phyloP scores from a whole-genome alignment of 139 green algal species.

The Chlorella sp. region DNA sequence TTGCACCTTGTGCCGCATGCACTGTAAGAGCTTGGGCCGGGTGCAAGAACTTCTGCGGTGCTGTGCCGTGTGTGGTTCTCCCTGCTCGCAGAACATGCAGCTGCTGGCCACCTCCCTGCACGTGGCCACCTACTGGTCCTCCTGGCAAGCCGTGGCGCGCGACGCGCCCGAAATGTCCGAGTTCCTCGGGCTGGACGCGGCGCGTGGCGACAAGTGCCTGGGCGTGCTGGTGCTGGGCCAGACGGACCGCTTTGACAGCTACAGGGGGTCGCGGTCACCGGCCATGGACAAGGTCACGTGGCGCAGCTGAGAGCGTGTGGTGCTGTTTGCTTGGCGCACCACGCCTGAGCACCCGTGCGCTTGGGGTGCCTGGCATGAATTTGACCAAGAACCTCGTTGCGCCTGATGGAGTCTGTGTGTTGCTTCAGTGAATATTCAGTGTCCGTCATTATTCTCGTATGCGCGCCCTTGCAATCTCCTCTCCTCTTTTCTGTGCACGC shows the following conservation, averaged over 20 bases:
- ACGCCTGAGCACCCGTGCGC: no score
- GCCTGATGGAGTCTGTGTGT: no score
- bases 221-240: neutral
- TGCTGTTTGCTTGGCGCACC: no score
- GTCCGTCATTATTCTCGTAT: no score
- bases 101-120: constrained; percentile 24
- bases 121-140: constrained; percentile 45
- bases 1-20: no score
- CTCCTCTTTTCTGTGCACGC: neutral
- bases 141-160: constrained; percentile 27
- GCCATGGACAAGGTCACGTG: neutral
- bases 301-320: neutral
- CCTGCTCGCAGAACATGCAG: constrained; percentile 25
- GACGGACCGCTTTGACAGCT: neutral
- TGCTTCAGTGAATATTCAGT: no score
- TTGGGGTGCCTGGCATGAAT: no score
- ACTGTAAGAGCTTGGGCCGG: no score
- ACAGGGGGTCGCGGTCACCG: neutral
- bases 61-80: neutral
- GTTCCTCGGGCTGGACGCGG: constrained; percentile 21
- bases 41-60: neutral
- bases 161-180: constrained; percentile 31
- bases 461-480: neutral
- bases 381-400: neutral
- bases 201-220: neutral